Base-by-base conservation (phyloP, 2,329 filamentous ascomycete genomes). In the Chaetomiaceae sp. region DNA sequence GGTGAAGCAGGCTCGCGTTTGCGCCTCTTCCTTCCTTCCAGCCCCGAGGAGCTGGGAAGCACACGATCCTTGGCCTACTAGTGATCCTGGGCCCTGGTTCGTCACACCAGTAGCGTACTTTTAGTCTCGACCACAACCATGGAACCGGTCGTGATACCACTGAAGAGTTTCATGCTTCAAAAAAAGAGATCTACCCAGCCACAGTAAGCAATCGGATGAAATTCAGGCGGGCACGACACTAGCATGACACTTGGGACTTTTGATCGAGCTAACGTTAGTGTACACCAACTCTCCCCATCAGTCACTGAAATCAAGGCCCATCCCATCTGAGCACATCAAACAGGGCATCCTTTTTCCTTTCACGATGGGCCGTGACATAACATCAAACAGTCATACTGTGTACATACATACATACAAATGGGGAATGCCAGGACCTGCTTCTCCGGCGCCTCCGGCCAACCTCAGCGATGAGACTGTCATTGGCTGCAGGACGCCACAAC, bases 41-140 rank as follows among this genome's bases (percentile, higher is more conserved):
- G 45, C 41, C 18, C 49, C 54, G 18, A 50, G 45, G 41, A 32
- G 42, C 45, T 49, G 45, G 53, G 45, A 47, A 27, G 30, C 47
- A 49, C 47, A 41, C 34, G 25, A 42, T 37, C 40, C 30, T 38
- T 36, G n/a, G n/a, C 11, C 16, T 5, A 23, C 29, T 5, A 41
- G n/a, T 18, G 32, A 44, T 34, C 30, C 18, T 37, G 32, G 25
- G 13, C 16, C 25, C 40, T 48, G 51, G 37, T 48, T 48, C 44
- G 45, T 44, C 51, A 44, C 51, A 38, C 25, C n/a, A 18, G 45
- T 44, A 38, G 51, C 51, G 45, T 34, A 34, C 33, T n/a, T 36
- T 37, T 34, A 33, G 51, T n/a, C 27, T 38, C 8, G 34, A 49
- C 51, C 51, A 33, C 27, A 49, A 45, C 51, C 45, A 48, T 46